Percentiles rank a stretch among this genome's conserved stretches.
phyloP scores from a whole-genome alignment of 1,284 basidiomycete species.

The Mycena sp. region DNA sequence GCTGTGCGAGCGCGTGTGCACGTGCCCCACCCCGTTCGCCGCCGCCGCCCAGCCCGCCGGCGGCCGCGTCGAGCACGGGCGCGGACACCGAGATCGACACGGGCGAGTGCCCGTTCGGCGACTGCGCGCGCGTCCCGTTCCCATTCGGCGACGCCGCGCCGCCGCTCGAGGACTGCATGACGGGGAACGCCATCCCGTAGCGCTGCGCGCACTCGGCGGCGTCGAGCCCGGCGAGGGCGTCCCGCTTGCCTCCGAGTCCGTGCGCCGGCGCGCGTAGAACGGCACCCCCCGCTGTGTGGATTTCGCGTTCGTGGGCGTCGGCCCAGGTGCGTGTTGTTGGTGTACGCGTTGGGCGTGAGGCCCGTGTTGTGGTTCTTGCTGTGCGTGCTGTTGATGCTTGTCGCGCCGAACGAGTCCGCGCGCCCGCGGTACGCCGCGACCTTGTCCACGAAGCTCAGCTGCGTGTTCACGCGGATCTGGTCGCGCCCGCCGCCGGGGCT shows the following conservation, averaged over 20 bases:
- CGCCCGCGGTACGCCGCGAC: constrained; percentile 23
- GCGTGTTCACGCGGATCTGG: constrained; percentile 21
- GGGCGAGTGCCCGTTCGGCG: constrained; percentile 5
- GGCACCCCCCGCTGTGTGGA: not conserved
- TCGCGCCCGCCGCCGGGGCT: not conserved
- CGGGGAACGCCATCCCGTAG: constrained; percentile 9
- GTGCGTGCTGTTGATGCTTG: not conserved
- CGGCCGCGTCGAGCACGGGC: not conserved
- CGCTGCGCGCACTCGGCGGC: constrained; percentile 22
- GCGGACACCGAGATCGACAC: constrained; percentile 30
- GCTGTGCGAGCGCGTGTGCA: constrained; percentile 69
- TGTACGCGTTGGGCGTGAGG: no score
- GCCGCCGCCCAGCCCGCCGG: not conserved
- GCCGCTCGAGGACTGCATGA: not conserved
- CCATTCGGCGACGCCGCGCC: not conserved
- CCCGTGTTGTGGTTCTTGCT: constrained; percentile 1
- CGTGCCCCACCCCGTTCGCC: constrained; percentile 31
- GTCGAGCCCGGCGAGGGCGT: constrained; percentile 24
- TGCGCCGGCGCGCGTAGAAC: constrained; percentile 23
- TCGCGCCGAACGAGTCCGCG: constrained; percentile 19
- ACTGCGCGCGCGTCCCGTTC: not conserved
- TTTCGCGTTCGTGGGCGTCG: not conserved
- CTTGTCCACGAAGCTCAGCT: constrained; percentile 24
- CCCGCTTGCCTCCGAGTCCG: constrained; percentile 27
- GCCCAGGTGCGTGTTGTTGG: not conserved